phyloP scores from a whole-genome alignment of 1,284 basidiomycete genomes.

The Vanrija pseudolonga region DNA sequence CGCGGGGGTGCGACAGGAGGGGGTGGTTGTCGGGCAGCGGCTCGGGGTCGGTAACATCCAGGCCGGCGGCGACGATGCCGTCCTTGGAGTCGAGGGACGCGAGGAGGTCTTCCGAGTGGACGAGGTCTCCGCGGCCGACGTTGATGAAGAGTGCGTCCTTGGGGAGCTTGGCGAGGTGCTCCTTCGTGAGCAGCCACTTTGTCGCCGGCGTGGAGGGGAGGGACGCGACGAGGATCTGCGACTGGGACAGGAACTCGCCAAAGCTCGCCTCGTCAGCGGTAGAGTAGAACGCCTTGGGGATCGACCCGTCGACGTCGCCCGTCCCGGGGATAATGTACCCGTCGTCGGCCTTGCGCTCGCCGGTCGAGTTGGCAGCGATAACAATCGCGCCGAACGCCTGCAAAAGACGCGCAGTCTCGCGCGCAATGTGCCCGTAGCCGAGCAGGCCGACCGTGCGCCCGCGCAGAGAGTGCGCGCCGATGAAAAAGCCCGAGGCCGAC shows the following conservation, averaged over 20 bases:
- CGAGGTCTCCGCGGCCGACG: conserved; percentile 47
- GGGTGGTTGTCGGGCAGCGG: conserved; percentile 43
- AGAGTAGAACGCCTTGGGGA: conserved; percentile 40
- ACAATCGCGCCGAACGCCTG: conserved; percentile 39
- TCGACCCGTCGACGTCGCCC: conserved; percentile 39
- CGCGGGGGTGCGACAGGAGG: conserved; percentile 41
- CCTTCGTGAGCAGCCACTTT: conserved; percentile 26
- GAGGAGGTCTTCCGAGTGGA: conserved; percentile 20
- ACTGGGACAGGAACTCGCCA: conserved; percentile 32
- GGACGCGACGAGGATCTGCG: conserved; percentile 42
- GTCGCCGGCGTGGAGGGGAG: conserved; percentile 44
- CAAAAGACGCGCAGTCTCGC: conserved; percentile 45
- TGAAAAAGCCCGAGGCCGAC: conserved; percentile 3
- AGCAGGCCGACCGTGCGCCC: conserved; percentile 16
- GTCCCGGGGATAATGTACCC: conserved; percentile 47
- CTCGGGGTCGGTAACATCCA: conserved; percentile 51
- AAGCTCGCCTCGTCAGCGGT: conserved; percentile 36
- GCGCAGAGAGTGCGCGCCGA: conserved; percentile 2
- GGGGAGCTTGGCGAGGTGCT: conserved; percentile 31
- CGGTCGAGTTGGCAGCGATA: conserved; percentile 47
- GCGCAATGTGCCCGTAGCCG: conserved; percentile 36
- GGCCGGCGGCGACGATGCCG: conserved; percentile 34
- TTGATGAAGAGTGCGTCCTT: conserved; percentile 45
- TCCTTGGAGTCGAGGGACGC: conserved; percentile 4
- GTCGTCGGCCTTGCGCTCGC: conserved; percentile 32